Conservation (phyloP, 495 filamentous ascomycete species). For the Annulohypoxylon nitens region DNA sequence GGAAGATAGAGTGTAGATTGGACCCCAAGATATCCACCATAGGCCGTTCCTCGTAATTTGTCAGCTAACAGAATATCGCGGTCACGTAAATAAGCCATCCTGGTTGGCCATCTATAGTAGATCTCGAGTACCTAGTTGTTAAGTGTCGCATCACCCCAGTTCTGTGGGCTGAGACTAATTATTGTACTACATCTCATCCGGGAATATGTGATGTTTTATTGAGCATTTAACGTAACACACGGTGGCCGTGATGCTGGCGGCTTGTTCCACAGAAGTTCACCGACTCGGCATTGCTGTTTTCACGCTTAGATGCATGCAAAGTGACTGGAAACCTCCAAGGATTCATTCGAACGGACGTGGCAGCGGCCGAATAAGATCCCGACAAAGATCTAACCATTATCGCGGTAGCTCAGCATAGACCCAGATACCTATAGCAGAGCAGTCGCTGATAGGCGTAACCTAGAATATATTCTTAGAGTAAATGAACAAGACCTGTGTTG, state of each 20-base stretch:
- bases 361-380: not conserved
- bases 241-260: not conserved
- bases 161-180: conserved; percentile 16
- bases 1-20: conserved; percentile 15
- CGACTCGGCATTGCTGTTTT: not conserved
- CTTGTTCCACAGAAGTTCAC: not conserved
- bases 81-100: not conserved
- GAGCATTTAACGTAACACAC: not conserved
- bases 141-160: not conserved
- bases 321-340: not conserved
- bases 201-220: conserved; percentile 8
- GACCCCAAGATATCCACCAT: not conserved
- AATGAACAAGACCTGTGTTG: not conserved
- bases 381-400: not conserved
- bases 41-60: not conserved
- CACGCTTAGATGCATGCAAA: not conserved
- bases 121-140: not conserved
- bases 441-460: not conserved
- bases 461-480: not conserved
- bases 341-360: not conserved
- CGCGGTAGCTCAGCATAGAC: no score
- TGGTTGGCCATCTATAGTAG: not conserved
- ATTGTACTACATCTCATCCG: not conserved
- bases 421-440: not conserved
- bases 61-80: not conserved